phyloP scores from a whole-genome alignment of 257 asterid genomes.

The Scutellaria galericulata region DNA sequence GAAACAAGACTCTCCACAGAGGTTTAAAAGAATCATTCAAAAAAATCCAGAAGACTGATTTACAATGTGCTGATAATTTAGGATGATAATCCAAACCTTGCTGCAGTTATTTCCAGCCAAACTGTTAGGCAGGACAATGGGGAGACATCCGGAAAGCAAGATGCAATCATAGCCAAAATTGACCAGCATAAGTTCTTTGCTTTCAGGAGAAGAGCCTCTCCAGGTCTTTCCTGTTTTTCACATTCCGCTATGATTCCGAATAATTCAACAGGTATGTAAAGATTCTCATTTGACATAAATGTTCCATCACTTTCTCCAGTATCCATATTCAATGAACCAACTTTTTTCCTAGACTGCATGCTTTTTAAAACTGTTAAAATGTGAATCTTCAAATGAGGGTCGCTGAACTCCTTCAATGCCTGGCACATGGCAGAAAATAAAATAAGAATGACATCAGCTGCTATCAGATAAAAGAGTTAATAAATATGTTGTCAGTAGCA shows the following conservation, averaged over 20 bases:
- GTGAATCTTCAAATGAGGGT: slow-evolving; percentile 82
- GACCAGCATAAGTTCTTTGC: slow-evolving; percentile 98
- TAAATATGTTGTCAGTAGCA: neutral
- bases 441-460: slow-evolving; percentile 34
- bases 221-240: slow-evolving; percentile 84
- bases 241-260: slow-evolving; percentile 94
- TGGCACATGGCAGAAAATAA: slow-evolving; percentile 46
- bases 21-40: neutral
- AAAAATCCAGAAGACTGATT: slow-evolving; percentile 26
- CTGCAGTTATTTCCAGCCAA: slow-evolving; percentile 99
- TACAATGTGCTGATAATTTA: slow-evolving; percentile 26
- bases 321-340: slow-evolving; percentile 56
- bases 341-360: slow-evolving; percentile 75
- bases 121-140: slow-evolving; percentile 84
- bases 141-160: slow-evolving; percentile 93
- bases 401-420: slow-evolving; percentile 89
- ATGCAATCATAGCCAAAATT: slow-evolving; percentile 90
- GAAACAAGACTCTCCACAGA: slow-evolving; percentile 21
- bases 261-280: slow-evolving; percentile 75
- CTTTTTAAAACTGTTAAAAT: slow-evolving; percentile 83
- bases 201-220: slow-evolving; percentile 88
- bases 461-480: slow-evolving; percentile 26
- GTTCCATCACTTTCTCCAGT: slow-evolving; percentile 54
- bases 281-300: slow-evolving; percentile 53
- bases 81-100: slow-evolving; percentile 64